phyloP scores from a whole-genome alignment of 345 rosid species.

The Toxicodendron radicans region DNA sequence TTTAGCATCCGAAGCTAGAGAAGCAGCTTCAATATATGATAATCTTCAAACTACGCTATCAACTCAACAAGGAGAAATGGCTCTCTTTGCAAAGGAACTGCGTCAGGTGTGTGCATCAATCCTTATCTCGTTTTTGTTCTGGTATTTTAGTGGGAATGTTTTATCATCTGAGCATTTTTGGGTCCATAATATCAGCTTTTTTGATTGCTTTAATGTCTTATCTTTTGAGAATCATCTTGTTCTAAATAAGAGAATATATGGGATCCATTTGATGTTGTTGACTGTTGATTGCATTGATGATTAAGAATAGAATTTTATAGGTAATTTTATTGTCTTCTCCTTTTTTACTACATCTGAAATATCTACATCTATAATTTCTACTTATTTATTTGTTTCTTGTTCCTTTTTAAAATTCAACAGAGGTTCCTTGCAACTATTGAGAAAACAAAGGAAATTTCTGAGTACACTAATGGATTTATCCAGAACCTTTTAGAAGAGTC shows the following conservation, averaged over 20 bases:
- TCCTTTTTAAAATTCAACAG: constrained; percentile 38
- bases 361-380: not conserved
- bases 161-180: not conserved
- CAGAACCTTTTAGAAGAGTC: constrained; percentile 66
- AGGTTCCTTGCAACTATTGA: constrained; percentile 63
- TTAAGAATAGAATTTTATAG: not conserved
- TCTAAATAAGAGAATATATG: not conserved
- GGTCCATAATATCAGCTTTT: not conserved
- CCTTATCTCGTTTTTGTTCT: not conserved
- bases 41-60: constrained; percentile 72
- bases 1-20: constrained; percentile 58
- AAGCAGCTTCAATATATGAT: constrained; percentile 64
- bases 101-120: constrained; percentile 56
- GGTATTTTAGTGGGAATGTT: not conserved
- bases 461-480: constrained; percentile 60
- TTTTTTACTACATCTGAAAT: not conserved
- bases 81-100: constrained; percentile 73
- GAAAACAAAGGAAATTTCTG: constrained; percentile 64
- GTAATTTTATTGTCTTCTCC: not conserved
- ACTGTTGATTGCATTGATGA: not conserved
- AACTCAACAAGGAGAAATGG: constrained; percentile 80
- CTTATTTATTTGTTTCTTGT: constrained; percentile 6
- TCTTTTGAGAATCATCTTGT: not conserved
- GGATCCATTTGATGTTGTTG: not conserved
- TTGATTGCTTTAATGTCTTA: not conserved